phyloP scores from a whole-genome alignment of 371 early-diverging fungal genomes.

The Dichotomocladium elegans region DNA sequence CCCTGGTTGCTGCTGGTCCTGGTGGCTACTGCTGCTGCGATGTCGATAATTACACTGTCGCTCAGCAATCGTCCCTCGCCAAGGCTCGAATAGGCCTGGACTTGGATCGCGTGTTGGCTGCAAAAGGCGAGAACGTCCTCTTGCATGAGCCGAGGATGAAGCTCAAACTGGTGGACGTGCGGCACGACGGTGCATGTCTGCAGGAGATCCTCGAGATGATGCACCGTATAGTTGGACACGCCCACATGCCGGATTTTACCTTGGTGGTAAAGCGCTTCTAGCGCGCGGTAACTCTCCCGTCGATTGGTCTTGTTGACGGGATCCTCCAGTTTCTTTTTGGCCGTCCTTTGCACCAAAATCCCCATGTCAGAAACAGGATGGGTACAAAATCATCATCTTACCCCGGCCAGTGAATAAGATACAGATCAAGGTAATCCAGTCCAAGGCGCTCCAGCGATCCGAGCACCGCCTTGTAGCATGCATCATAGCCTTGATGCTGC shows the following conservation, averaged over 20 bases:
- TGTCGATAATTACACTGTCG: slow-evolving; percentile 29
- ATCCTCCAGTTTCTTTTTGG: slow-evolving; percentile 30
- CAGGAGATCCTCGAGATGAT: slow-evolving; percentile 58
- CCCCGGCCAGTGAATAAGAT: slow-evolving; percentile 69
- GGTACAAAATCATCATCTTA: slow-evolving; percentile 4
- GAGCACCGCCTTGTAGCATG: slow-evolving; percentile 54
- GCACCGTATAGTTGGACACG: slow-evolving; percentile 70
- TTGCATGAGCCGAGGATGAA: slow-evolving; percentile 57
- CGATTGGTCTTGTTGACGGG: slow-evolving; percentile 56
- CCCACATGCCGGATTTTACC: slow-evolving; percentile 63
- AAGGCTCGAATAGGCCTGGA: slow-evolving; percentile 89
- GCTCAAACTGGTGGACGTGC: slow-evolving; percentile 73
- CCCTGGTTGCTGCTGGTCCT: too few species aligned
- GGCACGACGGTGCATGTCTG: slow-evolving; percentile 61
- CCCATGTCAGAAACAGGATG: not conserved
- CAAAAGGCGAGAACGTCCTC: slow-evolving; percentile 29
- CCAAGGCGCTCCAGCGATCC: slow-evolving; percentile 59
- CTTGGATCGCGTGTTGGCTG: slow-evolving; percentile 30
- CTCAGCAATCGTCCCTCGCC: slow-evolving; percentile 77
- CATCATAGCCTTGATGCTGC: slow-evolving; percentile 75
- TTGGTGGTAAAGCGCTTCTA: slow-evolving; percentile 50
- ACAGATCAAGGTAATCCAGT: slow-evolving; percentile 76
- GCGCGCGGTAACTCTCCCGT: slow-evolving; percentile 51
- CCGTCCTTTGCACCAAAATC: slow-evolving; percentile 13
- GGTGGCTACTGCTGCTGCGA: too few species aligned